Evolutionary conservation across 164 flowering plant species (phyloP).

Genomic region (Aristolochia californica): DNA sequence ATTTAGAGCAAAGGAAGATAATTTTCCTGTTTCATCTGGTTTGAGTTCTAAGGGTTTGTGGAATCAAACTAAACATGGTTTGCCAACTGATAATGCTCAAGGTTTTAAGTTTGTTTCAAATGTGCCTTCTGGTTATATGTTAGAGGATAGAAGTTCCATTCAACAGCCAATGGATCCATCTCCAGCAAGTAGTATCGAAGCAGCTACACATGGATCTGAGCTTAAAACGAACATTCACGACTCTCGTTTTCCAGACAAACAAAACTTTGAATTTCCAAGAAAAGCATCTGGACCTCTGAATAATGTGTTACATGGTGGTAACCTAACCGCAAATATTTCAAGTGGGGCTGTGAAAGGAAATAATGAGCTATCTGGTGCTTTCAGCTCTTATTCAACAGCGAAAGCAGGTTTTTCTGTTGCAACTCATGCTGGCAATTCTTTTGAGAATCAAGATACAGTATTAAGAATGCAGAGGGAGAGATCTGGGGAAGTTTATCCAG

Average conservation of each 20-base stretch:
- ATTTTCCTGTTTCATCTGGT: conserved; percentile 12
- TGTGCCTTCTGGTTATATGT: conserved; percentile 12
- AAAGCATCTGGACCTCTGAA: conserved; percentile 7
- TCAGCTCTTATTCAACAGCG: conserved; percentile 27
- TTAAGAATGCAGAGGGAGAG: conserved; percentile 24
- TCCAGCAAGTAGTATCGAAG: conserved; percentile 14
- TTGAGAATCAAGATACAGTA: conserved; percentile 25
- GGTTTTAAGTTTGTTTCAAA: conserved; percentile 26
- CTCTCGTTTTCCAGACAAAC: conserved; percentile 4
- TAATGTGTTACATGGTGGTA: conserved; percentile 8
- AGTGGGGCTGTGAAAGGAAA: conserved; percentile 35
- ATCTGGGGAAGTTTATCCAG: conserved; percentile 19
- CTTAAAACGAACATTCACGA: conserved; percentile 2
- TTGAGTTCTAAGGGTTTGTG: conserved; percentile 24
- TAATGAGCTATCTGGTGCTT: conserved; percentile 31
- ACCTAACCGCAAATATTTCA: conserved; percentile 10
- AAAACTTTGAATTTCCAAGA: conserved; percentile 6
- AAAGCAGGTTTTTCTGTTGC: conserved; percentile 33
- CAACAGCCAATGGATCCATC: conserved; percentile 15
- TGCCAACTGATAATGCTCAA: conserved; percentile 25
- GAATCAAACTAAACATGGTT: conserved; percentile 33
- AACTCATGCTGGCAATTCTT: conserved; percentile 20
- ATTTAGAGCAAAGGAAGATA: conserved; percentile 21
- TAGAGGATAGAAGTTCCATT: conserved; percentile 14
- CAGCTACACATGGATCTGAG: conserved; percentile 3